phyloP scores from a whole-genome alignment of 2,329 filamentous ascomycete genomes.

The Clonostachys byssicola region DNA sequence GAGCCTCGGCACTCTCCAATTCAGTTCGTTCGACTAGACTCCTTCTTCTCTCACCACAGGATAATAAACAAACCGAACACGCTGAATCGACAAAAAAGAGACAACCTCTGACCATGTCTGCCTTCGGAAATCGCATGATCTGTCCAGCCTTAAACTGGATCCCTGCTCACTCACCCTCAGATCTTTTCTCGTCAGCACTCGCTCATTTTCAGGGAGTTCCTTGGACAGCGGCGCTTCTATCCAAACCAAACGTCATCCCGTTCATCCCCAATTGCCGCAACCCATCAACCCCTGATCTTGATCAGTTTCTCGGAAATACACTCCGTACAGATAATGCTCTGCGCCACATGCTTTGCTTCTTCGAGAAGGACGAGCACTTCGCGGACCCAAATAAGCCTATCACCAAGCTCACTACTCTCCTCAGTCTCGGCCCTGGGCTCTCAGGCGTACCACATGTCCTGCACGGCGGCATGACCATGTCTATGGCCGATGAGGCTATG shows the following conservation, averaged over 20 bases:
- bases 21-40: too few species aligned
- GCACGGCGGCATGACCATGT: conserved; percentile 27
- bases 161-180: conserved; percentile 15
- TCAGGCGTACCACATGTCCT: conserved; percentile 23
- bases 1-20: too few species aligned
- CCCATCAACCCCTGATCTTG: conserved; percentile 15
- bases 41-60: too few species aligned
- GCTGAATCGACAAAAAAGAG: too few species aligned
- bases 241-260: conserved; percentile 13
- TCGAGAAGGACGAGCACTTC: conserved; percentile 5
- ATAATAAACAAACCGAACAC: too few species aligned
- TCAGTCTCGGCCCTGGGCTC: conserved; percentile 23
- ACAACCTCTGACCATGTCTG: too few species aligned
- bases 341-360: conserved; percentile 25
- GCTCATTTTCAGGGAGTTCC: conserved; percentile 25
- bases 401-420: conserved; percentile 19
- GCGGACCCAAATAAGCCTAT: conserved; percentile 11
- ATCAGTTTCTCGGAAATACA: conserved; percentile 26
- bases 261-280: conserved; percentile 26
- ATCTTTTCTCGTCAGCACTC: conserved; percentile 17
- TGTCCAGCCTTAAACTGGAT: conserved; percentile 17
- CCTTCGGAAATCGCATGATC: neutral
- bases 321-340: conserved; percentile 19
- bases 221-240: conserved; percentile 26
- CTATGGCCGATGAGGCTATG: conserved; percentile 29